Evolutionary conservation across 2,329 filamentous ascomycete genomes (phyloP), one percentile per base, ranked within the genome.

Genomic region (Apiospora arundinis): DNA sequence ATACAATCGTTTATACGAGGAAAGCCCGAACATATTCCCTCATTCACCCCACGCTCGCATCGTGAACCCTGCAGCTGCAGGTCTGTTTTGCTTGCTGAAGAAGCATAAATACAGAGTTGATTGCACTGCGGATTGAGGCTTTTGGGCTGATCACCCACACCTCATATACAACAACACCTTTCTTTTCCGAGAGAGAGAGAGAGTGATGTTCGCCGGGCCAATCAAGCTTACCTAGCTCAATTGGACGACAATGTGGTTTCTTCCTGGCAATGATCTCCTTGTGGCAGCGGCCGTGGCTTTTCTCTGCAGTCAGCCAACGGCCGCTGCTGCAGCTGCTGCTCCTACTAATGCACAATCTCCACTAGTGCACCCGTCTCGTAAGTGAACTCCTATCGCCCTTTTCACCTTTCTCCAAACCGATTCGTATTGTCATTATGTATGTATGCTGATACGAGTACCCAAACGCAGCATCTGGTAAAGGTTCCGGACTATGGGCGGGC

Each of bases 401-500:
- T 14, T 45, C 12, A 6, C n/a, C 23, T 21, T 67, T 25, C 16
- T 42, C 11, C 14, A 21, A 11, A 37, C 12, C 40, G 2, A 40
- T 44, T 2, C 11, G 2, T 12, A 12, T 12, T 44, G 4, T 2
- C 2, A 7, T 12, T 8, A 44, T 12, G 42, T 2, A 44, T 12
- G 37, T 9, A 40, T 40, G 42, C 42, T 44, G 14, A 44, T 68
- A n/a, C n/a, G n/a, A n/a, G n/a, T n/a, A n/a, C n/a, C n/a, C n/a
- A n/a, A n/a, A n/a, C n/a, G n/a, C n/a, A 83, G 82, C 81, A 2
- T 45, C 73, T 7, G 79, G 79, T 4, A 78, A 78, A 67, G 81
- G 80, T 7, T 69, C 73, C 2, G 83, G 82, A 1, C 71, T 71
- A 40, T 93, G 91, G 91, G 82, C 83, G 9, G 82, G 83, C 37